Base-by-base conservation (phyloP, 1,284 basidiomycete genomes). In the Ustilago xerochloae region DNA sequence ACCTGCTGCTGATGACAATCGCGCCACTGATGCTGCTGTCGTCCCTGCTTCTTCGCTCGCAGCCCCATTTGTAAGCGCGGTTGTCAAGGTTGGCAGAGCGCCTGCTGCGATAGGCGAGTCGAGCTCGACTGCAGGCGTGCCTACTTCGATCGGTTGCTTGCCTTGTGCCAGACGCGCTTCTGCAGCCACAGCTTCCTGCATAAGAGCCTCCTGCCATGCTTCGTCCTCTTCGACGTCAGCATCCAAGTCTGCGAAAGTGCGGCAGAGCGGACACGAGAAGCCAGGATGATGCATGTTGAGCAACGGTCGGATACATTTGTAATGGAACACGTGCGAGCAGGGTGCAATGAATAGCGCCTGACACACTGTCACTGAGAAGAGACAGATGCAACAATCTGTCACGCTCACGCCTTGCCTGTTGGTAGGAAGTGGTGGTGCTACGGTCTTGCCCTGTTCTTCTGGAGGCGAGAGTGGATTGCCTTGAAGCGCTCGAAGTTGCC, bases 221-320 rank as follows among this genome's bases (percentile, higher is more conserved):
- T 81, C 82, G 43, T 83, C 82, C 50, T 82, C 73, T 84, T 98
- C 95, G 36, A 98, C 94, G 82, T 99, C 96, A 63, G 95, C 94
- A 55, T 98, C 94, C 13, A 99, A 88, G 83, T 98, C 93, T 12
- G 94, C 94, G 83, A 93, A 97, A 5, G 84, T 84, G 12, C 86
- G 77, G 85, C 96, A 99, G 8, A 99, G 89, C 0, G 96, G 97
- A 80, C 96, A 99, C 7, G 91, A 93, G 86, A 99, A 99, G 3
- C 93, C 92, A 0, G 96, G 93, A 79, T 96, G 90, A 85, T 98
- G 94, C 32, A 80, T 78, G 77, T 92, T 89, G 43, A 99, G 88
- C 16, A 98, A 87, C 0, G 94, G 95, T 0, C 94, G 90, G 75
- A 99, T 96, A 85, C 97, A 99, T 85, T 98, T 98, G 89, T 93